Base-by-base conservation (phyloP, 768 basidiomycete species). In the Lactarius vividus region DNA sequence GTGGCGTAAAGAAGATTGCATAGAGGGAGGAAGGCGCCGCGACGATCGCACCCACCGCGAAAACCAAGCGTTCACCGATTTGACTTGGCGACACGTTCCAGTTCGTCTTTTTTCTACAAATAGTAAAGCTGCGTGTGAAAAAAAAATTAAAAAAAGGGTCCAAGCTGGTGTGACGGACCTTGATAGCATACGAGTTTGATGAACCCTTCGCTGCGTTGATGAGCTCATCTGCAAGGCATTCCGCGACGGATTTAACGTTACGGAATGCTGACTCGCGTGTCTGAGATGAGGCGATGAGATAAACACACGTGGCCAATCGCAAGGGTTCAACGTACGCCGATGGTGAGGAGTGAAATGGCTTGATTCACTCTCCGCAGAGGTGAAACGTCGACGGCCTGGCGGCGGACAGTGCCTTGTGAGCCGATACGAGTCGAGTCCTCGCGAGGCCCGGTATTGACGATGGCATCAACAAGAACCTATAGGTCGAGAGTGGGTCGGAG, bases 121-220 rank as follows among this genome's bases (percentile, higher is more conserved):
- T 15, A 37, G 60, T 26, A 42, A 53, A 54, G 15, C 42, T 16
- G 31, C 49, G n/a, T 8, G 39, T 49, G 37, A 44, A 53, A 20
- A 62, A 37, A 37, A 10, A 37, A 37, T 11, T 11, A 37, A 59
- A 33, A 56, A 20, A 28, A n/a, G n/a, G 57, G 18, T 18, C 65
- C 40, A 40, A 33, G 52, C 6, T n/a, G 26, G 37, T 37, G 73
- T 80, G 55, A 59, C 62, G 55, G 54, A 92, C 91, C 92, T 98
- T 98, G 86, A 99, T 99, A 69, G 96, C 96, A 78, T 98, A 99
- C 62, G 96, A 98, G 90, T 99, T 99, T 75, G 96, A 98, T 58
- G 97, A 98, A 70, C 97, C 97, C 84, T 99, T 98, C 71, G 96
- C 97, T 61, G 97, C 97, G 79, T 99, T 99, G 86, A 98, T 98